Conservation (phyloP, 2,329 filamentous ascomycete species). For the Tolypocladium tundrense region DNA sequence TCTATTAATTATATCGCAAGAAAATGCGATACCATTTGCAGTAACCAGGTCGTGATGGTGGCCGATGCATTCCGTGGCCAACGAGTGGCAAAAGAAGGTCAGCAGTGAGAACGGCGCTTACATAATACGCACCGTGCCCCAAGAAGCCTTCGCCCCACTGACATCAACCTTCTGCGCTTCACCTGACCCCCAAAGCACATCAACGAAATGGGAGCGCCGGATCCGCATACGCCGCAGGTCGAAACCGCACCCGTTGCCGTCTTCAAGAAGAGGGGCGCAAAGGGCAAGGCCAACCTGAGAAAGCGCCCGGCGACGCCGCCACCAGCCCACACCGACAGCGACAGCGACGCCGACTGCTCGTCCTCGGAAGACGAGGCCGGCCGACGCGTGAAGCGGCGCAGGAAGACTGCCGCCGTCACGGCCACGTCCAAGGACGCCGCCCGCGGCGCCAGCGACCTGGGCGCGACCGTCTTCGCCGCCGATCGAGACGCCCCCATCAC, state of each 20-base stretch:
- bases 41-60: no score
- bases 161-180: not conserved
- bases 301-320: constrained; percentile 75
- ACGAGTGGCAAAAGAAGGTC: no score
- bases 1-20: no score
- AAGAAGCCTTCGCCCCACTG: constrained; percentile 1
- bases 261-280: constrained; percentile 80
- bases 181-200: not conserved
- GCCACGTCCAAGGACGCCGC: constrained; percentile 46
- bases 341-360: constrained; percentile 45
- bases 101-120: no score
- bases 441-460: constrained; percentile 24
- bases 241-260: constrained; percentile 42
- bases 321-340: constrained; percentile 50
- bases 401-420: constrained; percentile 55
- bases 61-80: no score
- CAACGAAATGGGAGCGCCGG: constrained; percentile 2
- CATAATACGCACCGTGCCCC: no score
- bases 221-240: not conserved
- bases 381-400: constrained; percentile 68
- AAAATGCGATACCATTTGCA: no score
- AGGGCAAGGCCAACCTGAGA: constrained; percentile 65
- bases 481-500: constrained; percentile 54
- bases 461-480: constrained; percentile 45
- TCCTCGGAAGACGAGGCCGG: constrained; percentile 70